Base-by-base conservation (phyloP, 148 eudicot species). In the Amaranthus hypochondriacus region DNA sequence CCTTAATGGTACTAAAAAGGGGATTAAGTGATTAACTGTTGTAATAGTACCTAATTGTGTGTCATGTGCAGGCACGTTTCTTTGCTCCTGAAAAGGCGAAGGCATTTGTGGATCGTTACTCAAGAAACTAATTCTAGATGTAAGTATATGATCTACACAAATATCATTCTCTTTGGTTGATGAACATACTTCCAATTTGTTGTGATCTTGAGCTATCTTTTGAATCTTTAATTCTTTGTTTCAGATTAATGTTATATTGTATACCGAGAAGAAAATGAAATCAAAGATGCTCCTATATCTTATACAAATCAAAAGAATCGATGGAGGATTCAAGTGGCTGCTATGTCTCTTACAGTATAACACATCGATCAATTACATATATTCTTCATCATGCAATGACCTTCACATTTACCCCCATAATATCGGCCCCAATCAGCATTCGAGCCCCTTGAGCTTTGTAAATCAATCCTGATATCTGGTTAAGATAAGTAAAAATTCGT, bases 31-130 rank as follows among this genome's bases (percentile, higher is more conserved):
- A 53, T 44, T 47, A 14, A 47, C 21, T 52, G 52, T 42, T 12
- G 61, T 28, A 28, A 28, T 28, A 28, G 39, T 43, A 66, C 50
- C 69, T 68, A 50, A 75, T 7, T 51, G 21, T 56, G 71, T 69
- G 63, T 48, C 80, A 14, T 79, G 44, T 28, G 71, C 90, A 94
- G 98, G 98, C 98, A 63, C 92, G 97, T 6, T 95, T 95, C 83
- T 92, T 92, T 77, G 98, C 98, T 65, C 90, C 97, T 50, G 92
- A 92, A 70, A 92, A 92, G 67, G 98, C 96, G 59, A 95, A 89
- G 82, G 81, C 85, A 58, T 77, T 95, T 70, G 98, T 95, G 72
- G 98, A 90, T 83, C 91, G 89, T 15, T 95, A 87, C 80, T 74
- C 98, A 73, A 85, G 84, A 77, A 58, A 54, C 56, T 88, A 76